Evolutionary conservation across 2,329 filamentous ascomycete species (phyloP).

Genomic region (Stemphylium lycopersici): DNA sequence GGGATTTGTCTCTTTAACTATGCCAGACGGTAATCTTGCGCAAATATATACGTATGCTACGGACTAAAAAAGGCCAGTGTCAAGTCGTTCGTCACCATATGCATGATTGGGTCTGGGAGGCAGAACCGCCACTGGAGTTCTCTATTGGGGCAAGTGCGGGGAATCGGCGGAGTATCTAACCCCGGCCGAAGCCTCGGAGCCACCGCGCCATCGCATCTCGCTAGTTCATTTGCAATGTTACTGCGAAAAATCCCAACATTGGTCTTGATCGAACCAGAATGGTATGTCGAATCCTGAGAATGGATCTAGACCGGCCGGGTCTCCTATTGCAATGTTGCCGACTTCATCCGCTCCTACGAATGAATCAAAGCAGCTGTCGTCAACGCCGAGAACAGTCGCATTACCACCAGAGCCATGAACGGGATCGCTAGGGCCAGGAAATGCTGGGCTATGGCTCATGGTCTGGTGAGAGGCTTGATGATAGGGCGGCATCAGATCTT

Average conservation of each 20-base stretch:
- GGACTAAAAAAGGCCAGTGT: background rate
- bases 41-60: background rate
- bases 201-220: background rate
- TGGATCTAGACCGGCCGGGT: constrained; percentile 26
- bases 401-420: background rate
- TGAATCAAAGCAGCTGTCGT: constrained; percentile 14
- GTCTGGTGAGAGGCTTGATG: background rate
- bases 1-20: background rate
- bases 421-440: background rate
- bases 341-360: constrained; percentile 8
- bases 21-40: background rate
- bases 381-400: background rate
- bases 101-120: background rate
- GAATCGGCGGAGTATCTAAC: constrained; percentile 21
- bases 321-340: background rate
- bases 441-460: background rate
- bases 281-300: constrained; percentile 47
- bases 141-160: constrained; percentile 17
- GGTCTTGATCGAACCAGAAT: constrained; percentile 46
- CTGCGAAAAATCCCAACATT: constrained; percentile 34
- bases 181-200: constrained; percentile 29
- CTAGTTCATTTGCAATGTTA: background rate
- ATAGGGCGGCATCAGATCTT: background rate
- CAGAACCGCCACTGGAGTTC: background rate
- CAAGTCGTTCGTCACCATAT: background rate